Base-by-base conservation (phyloP, 345 rosid genomes). In the Cardamine occulta region DNA sequence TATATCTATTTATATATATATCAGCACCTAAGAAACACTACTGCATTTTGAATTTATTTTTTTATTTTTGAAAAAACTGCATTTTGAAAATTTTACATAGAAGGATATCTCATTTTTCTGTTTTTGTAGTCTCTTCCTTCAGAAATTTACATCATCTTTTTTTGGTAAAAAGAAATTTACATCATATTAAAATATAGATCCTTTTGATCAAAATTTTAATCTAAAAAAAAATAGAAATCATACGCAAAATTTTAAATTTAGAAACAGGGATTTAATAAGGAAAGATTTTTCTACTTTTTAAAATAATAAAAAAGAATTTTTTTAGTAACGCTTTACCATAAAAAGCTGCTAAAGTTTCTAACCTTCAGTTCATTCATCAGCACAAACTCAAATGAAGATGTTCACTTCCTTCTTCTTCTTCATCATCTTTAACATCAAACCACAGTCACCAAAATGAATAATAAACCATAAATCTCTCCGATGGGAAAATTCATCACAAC, bases 401-500 rank as follows among this genome's bases (percentile, higher is more conserved):
- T 10, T 69, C 57, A 15, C 26, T 52, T 58, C 19, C 31, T 17
- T 64, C 3, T 14, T 60, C 40, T 3, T 47, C 56, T 15, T 35
- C 72, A 3, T 29, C 67, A 34, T 32, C 68, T 35, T 37, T 57
- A 48, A 17, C 40, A 74, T 19, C 7, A 45, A 70, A 44, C n/a
- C 45, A 59, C 64, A 2, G 13, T 65, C 57, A 31, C 8, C 35
- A 65, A 21, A 37, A 58, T 55, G 37, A 56, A 23, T 7, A 32
- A 59, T 28, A 28, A 60, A 68, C 15, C 40, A 53, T 44, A 42
- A 62, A 13, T 57, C 45, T 34, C 4, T 63, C 52, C 15, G 11
- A 65, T 82, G 84, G 80, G 80, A 61, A 78, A 63, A 52, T 44
- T 32, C 69, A 77, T 73, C 5, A 48, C 35, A 53, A 75, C 74